phyloP scores from a whole-genome alignment of 352 stramenopile species.

The Discostella stelligera region DNA sequence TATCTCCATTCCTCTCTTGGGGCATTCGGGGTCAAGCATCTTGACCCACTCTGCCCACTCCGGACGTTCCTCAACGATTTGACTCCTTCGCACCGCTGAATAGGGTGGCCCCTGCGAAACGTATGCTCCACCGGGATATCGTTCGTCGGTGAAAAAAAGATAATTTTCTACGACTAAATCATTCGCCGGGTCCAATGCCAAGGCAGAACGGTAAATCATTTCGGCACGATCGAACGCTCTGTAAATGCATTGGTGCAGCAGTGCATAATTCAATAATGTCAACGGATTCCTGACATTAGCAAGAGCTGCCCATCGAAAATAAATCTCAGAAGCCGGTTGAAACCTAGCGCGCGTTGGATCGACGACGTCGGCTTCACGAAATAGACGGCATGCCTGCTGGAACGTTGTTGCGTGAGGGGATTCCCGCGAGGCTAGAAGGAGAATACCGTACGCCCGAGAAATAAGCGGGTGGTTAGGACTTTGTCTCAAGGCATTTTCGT shows the following conservation, averaged over 20 bases:
- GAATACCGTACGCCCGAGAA: constrained; percentile 63
- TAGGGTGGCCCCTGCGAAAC: constrained; percentile 23
- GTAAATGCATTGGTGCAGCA: constrained; percentile 67
- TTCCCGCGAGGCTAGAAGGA: constrained; percentile 55
- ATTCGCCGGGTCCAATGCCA: constrained; percentile 46
- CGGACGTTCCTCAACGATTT: constrained; percentile 37
- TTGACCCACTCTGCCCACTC: constrained; percentile 59
- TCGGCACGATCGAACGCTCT: constrained; percentile 59
- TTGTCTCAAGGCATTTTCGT: constrained; percentile 53
- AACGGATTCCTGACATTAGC: constrained; percentile 55
- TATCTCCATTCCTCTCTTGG: constrained; percentile 35
- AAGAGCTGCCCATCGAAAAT: constrained; percentile 68
- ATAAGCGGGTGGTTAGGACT: constrained; percentile 66
- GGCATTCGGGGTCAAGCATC: constrained; percentile 32
- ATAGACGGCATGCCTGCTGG: constrained; percentile 49
- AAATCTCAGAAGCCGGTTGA: constrained; percentile 49
- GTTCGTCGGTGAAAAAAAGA: constrained; percentile 43
- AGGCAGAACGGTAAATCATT: constrained; percentile 62
- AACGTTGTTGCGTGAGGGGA: constrained; percentile 48
- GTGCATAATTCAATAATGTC: constrained; percentile 64
- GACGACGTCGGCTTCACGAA: constrained; percentile 51
- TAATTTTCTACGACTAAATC: constrained; percentile 50
- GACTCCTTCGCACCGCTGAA: constrained; percentile 40
- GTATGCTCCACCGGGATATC: constrained; percentile 51
- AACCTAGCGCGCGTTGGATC: constrained; percentile 56